A percentile compares a stretch with the other conserved stretches of the same genome.
Evolutionary conservation across 2,329 filamentous ascomycete genomes (phyloP).

Genomic region (Endoconidiophora polonica): DNA sequence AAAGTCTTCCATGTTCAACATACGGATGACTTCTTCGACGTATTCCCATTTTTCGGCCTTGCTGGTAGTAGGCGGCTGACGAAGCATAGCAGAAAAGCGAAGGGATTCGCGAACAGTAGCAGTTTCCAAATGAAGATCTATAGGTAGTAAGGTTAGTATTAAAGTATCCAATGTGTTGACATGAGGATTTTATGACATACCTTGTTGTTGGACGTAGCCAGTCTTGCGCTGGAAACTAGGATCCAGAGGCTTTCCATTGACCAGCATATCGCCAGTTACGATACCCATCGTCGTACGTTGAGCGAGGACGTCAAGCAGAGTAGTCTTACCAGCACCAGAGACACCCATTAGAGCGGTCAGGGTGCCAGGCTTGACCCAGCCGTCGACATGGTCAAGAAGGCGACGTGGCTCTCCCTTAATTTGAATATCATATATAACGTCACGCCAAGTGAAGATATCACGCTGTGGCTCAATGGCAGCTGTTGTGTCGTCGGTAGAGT

Average conservation of each 20-base stretch:
- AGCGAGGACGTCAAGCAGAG: conserved; percentile 70
- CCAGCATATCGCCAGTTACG: conserved; percentile 66
- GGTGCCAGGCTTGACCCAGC: conserved; percentile 87
- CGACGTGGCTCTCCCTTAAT: conserved; percentile 61
- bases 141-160: neutral
- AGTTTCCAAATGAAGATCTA: conserved; percentile 38
- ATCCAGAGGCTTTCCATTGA: conserved; percentile 50
- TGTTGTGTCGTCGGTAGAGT: neutral
- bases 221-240: conserved; percentile 81
- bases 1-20: conserved; percentile 51
- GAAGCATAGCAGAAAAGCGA: conserved; percentile 38
- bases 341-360: conserved; percentile 84
- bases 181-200: conserved; percentile 15
- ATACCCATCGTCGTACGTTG: conserved; percentile 79
- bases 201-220: conserved; percentile 64
- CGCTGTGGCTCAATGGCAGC: conserved; percentile 26
- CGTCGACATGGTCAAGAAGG: conserved; percentile 72
- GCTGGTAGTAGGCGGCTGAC: conserved; percentile 36
- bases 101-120: conserved; percentile 38
- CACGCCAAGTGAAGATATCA: conserved; percentile 59
- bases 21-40: conserved; percentile 47
- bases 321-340: conserved; percentile 87
- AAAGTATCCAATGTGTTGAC: conserved; percentile 3
- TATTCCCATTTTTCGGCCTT: conserved; percentile 42
- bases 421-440: conserved; percentile 54